Percentiles rank a stretch among this genome's conserved stretches.
phyloP scores from a whole-genome alignment of 495 filamentous ascomycete genomes.

The Aspergillus wentii region DNA sequence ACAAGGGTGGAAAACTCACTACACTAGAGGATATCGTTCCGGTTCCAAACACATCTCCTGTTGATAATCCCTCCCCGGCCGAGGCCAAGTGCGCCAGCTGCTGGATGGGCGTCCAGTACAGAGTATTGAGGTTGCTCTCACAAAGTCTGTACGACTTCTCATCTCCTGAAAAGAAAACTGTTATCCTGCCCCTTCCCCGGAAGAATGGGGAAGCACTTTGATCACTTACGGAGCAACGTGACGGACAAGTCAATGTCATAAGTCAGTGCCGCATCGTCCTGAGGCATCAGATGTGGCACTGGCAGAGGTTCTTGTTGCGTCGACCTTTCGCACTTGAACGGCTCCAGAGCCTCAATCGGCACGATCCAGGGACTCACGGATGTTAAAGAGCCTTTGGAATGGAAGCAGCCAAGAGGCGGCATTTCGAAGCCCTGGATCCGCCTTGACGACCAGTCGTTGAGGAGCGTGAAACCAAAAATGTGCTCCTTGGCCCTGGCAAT shows the following conservation, averaged over 20 bases:
- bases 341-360: constrained; percentile 68
- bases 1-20: constrained; percentile 5
- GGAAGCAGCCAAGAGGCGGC: constrained; percentile 29
- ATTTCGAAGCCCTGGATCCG: constrained; percentile 33
- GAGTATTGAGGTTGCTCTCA: constrained; percentile 16
- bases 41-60: constrained; percentile 22
- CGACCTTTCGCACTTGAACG: constrained; percentile 25
- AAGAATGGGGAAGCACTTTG: constrained; percentile 1
- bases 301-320: constrained; percentile 3
- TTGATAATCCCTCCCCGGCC: constrained; percentile 14
- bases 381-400: constrained; percentile 79
- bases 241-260: constrained; percentile 17
- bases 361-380: constrained; percentile 81
- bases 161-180: too few relatives aligned
- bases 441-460: constrained; percentile 72
- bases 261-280: constrained; percentile 6
- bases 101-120: constrained; percentile 23
- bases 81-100: constrained; percentile 16
- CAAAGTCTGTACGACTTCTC: constrained; percentile 14
- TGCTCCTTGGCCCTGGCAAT: constrained; percentile 32
- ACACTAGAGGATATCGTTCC: constrained; percentile 18
- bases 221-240: constrained; percentile 16
- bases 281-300: constrained; percentile 10
- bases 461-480: constrained; percentile 75
- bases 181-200: too few relatives aligned